Conservation (phyloP, 2,329 filamentous ascomycete species). For the Aspergillus brasiliensis region DNA sequence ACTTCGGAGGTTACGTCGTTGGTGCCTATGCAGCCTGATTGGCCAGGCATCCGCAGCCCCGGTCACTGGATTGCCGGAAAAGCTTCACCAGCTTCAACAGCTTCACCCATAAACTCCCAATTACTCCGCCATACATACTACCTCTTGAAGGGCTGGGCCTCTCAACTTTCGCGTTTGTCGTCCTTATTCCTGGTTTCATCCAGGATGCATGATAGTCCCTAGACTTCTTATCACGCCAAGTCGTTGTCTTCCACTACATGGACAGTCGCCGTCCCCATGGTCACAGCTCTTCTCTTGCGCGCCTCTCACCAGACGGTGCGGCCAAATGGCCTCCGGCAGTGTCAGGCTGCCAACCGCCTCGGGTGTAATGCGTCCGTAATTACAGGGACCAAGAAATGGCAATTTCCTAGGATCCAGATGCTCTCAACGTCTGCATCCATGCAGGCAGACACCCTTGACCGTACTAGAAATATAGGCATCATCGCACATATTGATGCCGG, state of each 20-base stretch:
- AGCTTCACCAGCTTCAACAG: constrained; percentile 14
- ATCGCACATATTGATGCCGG: constrained; percentile 99
- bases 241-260: constrained; percentile 8
- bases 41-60: constrained; percentile 19
- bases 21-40: constrained; percentile 21
- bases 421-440: constrained; percentile 33
- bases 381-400: background rate
- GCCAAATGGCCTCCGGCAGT: constrained; percentile 11
- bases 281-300: constrained; percentile 34
- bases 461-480: constrained; percentile 93
- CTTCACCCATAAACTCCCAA: background rate
- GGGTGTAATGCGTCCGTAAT: background rate
- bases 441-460: constrained; percentile 49
- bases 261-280: constrained; percentile 27
- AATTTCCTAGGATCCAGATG: constrained; percentile 12
- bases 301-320: constrained; percentile 28
- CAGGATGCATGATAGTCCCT: background rate
- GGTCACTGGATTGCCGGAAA: constrained; percentile 10
- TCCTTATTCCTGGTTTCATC: background rate
- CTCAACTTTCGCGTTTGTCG: background rate
- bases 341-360: constrained; percentile 9
- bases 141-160: background rate
- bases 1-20: constrained; percentile 24
- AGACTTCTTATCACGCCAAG: background rate
- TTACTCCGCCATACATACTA: background rate